Evolutionary conservation across 148 eudicot species (phyloP).

Genomic region (Pouteria glomerata): DNA sequence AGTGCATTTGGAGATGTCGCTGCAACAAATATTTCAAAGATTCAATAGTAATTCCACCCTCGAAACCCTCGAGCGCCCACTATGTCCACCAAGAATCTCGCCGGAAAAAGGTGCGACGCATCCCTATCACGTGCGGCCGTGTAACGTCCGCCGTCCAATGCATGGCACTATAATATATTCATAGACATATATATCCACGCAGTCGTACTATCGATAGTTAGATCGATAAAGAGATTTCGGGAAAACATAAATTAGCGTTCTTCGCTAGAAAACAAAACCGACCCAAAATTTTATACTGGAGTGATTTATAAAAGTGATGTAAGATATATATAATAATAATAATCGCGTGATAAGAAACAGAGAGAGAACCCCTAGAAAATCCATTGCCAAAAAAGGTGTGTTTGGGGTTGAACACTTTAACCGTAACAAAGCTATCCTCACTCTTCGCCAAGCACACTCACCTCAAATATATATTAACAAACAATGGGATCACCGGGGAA

Average conservation of each 20-base stretch:
- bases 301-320: too few relatives aligned
- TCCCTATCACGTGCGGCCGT: constrained; percentile 25
- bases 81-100: constrained; percentile 24
- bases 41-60: not conserved
- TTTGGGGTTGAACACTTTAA: not conserved
- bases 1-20: too few relatives aligned
- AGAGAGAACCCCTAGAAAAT: too few relatives aligned
- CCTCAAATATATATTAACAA: too few relatives aligned
- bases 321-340: too few relatives aligned
- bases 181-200: too few relatives aligned
- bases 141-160: too few relatives aligned
- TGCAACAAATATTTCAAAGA: too few relatives aligned
- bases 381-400: too few relatives aligned
- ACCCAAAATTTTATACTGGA: too few relatives aligned
- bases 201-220: not conserved
- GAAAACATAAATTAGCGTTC: not conserved
- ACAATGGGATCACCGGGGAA: constrained; percentile 1
- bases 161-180: too few relatives aligned
- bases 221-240: not conserved
- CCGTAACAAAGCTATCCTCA: not conserved
- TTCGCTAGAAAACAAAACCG: not conserved
- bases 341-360: too few relatives aligned
- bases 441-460: not conserved
- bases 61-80: not conserved
- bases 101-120: constrained; percentile 19